Base-by-base conservation (phyloP, 1,284 basidiomycete genomes). In the Marasmius fiardii region DNA sequence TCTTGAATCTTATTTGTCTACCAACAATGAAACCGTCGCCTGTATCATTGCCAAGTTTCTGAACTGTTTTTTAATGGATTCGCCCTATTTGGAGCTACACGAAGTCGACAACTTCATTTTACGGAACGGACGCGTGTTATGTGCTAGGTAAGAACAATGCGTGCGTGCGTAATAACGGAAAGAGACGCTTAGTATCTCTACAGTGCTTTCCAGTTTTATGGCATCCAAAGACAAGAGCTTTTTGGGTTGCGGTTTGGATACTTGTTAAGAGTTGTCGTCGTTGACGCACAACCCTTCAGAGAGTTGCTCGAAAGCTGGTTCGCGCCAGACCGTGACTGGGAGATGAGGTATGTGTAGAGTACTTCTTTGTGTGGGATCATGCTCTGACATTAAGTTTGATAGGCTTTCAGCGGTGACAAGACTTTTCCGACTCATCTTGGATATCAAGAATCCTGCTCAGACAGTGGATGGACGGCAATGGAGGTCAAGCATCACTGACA, bases 91-190 rank as follows among this genome's bases (percentile, higher is more conserved):
- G 45, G 83, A 86, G 62, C 64, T 79, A 0, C 79, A 85, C 60
- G 87, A 88, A 67, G 73, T 86, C 2, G 86, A 88, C 61, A 86
- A 87, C 64, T 87, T 89, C 63, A 77, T 88, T 23, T 64, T 88
- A 41, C 77, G 79, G 33, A 88, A 88, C 60, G 82, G 79, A 16
- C 66, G 68, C 35, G 67, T 80, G 20, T 70, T 90, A 20, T 76
- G 77, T 41, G 67, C 71, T 39, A 87, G 86, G 88, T 88, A 64
- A 55, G 76, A 47, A 53, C 24, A 34, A 18, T 33, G 20, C 26
- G 26, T 20, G 8, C 21, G 39, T 55, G 28, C 39, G 28, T 10
- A 31, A 10, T 31, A 31, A 31, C 52, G 1, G 23, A 43, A 26
- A 18, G 20, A 14, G n/a, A 41, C 20, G 14, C 33, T 51, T 6